Base-by-base conservation (phyloP, 148 eudicot genomes). In the Rhododendron ferrugineum region DNA sequence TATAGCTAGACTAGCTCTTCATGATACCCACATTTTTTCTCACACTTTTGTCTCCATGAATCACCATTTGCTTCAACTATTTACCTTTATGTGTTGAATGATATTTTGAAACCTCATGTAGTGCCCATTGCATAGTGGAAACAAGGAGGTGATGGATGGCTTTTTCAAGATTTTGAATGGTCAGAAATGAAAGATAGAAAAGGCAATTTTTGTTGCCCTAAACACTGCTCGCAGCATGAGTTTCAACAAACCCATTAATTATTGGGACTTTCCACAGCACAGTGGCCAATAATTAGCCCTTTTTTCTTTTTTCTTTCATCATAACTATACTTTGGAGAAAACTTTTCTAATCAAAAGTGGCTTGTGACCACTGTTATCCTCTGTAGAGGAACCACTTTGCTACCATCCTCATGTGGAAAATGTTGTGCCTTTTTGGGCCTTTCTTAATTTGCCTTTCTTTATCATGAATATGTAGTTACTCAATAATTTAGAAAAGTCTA, bases 181-280 rank as follows among this genome's bases (percentile, higher is more conserved):
- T 32, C 73, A 36, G 47, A 58, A 81, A 81, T 58, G 60, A 58
- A 46, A 54, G 83, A n/a, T 82, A 80, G 23, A 52, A 52, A 79
- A 79, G 60, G 81, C 32, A 4, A 47, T 4, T 79, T 79, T 52
- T 80, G 82, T 80, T 32, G 64, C 37, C 66, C 66, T 28, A 49
- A 7, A 36, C 30, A 49, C 20, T n/a, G 37, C 60, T n/a, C 36
- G 5, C 54, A 15, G 6, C 82, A 52, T 46, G 66, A 80, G 82
- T 80, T 52, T 37, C 64, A 80, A 80, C 66, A 30, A 80, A 52
- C 42, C 40, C 62, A 52, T 13, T 52, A 5, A 28, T 79, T 30
- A 22, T 4, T 70, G 62, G 37, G 82, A 78, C 82, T 52, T 80
- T 80, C 16, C 64, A 80, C 66, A 52, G 60, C 82, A 80, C 82